A percentile compares a stretch with the other conserved stretches of the same genome.
Evolutionary conservation across 2,329 filamentous ascomycete species (phyloP).

Genomic region (Nannizzia gypsea): DNA sequence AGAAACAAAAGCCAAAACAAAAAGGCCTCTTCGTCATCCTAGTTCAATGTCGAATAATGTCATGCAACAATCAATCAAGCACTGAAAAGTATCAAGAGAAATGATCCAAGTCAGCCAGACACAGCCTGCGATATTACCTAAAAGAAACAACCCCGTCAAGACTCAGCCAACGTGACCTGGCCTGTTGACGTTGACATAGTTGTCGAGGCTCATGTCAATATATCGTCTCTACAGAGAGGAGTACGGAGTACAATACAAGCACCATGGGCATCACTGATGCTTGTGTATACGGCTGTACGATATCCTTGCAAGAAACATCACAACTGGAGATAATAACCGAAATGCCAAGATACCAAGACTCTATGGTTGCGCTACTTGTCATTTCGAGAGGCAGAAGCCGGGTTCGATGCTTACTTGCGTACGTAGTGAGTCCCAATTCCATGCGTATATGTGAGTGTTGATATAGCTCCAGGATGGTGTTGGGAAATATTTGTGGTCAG

Average conservation of each 20-base stretch:
- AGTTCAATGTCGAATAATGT: background rate
- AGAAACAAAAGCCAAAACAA: background rate
- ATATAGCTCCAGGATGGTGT: background rate
- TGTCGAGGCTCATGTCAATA: background rate
- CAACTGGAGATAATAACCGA: conserved; percentile 3
- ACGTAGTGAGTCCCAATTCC: background rate
- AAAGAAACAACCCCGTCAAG: background rate
- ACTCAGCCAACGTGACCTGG: background rate
- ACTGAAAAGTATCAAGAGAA: background rate
- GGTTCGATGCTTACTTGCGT: background rate
- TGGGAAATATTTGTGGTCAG: background rate
- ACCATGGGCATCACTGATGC: background rate
- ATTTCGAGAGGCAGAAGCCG: background rate
- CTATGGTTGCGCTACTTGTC: background rate
- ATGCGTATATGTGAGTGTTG: background rate
- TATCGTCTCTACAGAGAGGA: background rate
- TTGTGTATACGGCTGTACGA: background rate
- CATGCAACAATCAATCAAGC: background rate
- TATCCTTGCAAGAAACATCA: background rate
- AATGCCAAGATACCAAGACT: conserved; percentile 1
- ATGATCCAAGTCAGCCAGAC: background rate
- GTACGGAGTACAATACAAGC: background rate
- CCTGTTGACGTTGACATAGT: background rate
- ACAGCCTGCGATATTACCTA: background rate
- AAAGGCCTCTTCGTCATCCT: background rate